phyloP scores from a whole-genome alignment of 176 grass and related monocot genomes.

The Oryza rufipogon region DNA sequence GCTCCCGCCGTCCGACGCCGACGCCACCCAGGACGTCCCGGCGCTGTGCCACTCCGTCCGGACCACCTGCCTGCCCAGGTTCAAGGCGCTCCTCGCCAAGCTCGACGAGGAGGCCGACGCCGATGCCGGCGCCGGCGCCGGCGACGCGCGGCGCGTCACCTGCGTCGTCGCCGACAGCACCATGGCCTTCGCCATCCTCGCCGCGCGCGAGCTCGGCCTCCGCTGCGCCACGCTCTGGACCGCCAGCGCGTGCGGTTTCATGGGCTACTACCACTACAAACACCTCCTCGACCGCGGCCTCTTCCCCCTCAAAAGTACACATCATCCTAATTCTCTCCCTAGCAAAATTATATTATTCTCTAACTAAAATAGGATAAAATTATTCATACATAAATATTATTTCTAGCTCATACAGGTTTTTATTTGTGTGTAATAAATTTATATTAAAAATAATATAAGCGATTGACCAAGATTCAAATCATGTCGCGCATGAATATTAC shows the following conservation, averaged over 20 bases:
- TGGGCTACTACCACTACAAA: conserved; percentile 49
- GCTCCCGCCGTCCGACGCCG: conserved; percentile 40
- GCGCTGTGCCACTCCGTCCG: conserved; percentile 46
- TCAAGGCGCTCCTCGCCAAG: conserved; percentile 38
- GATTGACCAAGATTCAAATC: too few species aligned
- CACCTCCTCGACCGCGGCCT: conserved; percentile 46
- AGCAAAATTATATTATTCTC: neutral
- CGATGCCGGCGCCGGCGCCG: neutral
- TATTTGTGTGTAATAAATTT: too few species aligned
- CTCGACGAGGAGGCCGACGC: conserved; percentile 1
- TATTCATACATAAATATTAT: too few species aligned
- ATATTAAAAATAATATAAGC: too few species aligned
- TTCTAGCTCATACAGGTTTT: too few species aligned
- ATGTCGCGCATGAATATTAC: too few species aligned
- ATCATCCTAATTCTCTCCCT: neutral
- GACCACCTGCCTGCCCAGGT: conserved; percentile 43
- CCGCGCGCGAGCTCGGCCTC: conserved; percentile 48
- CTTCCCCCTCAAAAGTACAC: conserved; percentile 37
- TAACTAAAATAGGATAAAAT: too few species aligned
- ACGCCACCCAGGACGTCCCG: conserved; percentile 53
- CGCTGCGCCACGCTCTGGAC: conserved; percentile 51
- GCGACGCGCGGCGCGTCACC: neutral
- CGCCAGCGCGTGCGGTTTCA: conserved; percentile 40
- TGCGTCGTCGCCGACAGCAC: conserved; percentile 51
- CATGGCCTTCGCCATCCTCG: conserved; percentile 46